Base-by-base conservation (phyloP, 208 protist genomes). In the Trypanosoma rangeli region DNA sequence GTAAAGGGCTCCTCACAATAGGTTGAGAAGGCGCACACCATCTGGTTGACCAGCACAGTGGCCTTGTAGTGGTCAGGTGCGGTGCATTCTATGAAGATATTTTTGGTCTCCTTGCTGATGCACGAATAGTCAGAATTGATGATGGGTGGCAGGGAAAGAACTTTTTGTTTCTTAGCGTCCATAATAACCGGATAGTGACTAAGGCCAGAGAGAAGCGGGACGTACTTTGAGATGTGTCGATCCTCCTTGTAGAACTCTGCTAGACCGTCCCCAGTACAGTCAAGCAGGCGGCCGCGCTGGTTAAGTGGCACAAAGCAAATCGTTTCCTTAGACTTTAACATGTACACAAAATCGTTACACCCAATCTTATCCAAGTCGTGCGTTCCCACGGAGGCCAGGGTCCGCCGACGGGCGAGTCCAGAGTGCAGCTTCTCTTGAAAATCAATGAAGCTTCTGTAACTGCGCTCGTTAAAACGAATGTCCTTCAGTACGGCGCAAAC, bases 31-130 rank as follows among this genome's bases (percentile, higher is more conserved):
- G 98, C 97, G 54, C 88, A 89, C 22, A 99, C 90, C 16, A 99
- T 87, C 49, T 94, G 97, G 78, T 99, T 99, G 10, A 99, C 90
- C 4, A 99, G 82, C 28, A 98, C 94, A 61, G 87, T 84, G 20
- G 98, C 98, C 72, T 98, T 99, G 55, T 97, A 98, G 55, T 91
- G 79, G 68, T 99, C 99, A 24, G 94, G 96, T 10, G 97, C 98
- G 3, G 99, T 99, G 79, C 94, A 98, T 79, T 99, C 99, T 78
- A 99, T 99, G 56, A 99, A 99, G 35, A 99, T 89, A 73, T 99
- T 99, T 31, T 89, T 92, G 1, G 98, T 99, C 18, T 92, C 65
- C 2, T 98, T 72, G 20, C 83, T 95, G 70, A 99, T 99, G 74
- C 98, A 96, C 9, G 98, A 99, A 76, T 97, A 94, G 58, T 98